Percentiles rank a stretch among this genome's conserved stretches.
Evolutionary conservation across 768 basidiomycete genomes (phyloP).

Genomic region (Russula vinacea): DNA sequence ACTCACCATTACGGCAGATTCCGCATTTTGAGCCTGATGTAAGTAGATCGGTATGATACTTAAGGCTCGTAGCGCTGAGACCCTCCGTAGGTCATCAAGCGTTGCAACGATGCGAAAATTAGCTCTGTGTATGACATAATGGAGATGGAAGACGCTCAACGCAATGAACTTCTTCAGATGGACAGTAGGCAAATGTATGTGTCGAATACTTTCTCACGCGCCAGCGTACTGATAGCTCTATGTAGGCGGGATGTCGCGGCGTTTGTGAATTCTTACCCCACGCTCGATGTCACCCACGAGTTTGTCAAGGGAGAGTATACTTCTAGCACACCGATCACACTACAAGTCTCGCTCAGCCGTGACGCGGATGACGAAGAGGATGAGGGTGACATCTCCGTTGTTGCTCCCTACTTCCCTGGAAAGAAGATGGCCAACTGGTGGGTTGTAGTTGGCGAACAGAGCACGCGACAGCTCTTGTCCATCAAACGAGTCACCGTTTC

Average conservation of each 20-base stretch:
- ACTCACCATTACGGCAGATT: conserved; percentile 92
- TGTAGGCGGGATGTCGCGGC: conserved; percentile 87
- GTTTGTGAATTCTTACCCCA: conserved; percentile 96
- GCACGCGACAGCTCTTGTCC: conserved; percentile 76
- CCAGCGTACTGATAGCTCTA: conserved; percentile 27
- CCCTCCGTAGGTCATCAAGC: conserved; percentile 59
- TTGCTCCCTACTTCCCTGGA: conserved; percentile 91
- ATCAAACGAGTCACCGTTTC: conserved; percentile 84
- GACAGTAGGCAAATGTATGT: conserved; percentile 80
- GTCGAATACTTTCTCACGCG: background rate
- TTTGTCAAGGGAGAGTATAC: conserved; percentile 86
- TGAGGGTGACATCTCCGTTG: conserved; percentile 71
- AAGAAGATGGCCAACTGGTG: conserved; percentile 97
- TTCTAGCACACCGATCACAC: conserved; percentile 75
- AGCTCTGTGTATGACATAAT: conserved; percentile 96
- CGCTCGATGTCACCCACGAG: conserved; percentile 85
- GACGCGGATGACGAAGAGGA: conserved; percentile 64
- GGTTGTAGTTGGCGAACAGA: conserved; percentile 88
- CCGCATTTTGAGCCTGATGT: conserved; percentile 95
- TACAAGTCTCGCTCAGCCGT: conserved; percentile 75
- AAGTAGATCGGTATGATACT: conserved; percentile 27
- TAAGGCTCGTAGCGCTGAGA: background rate
- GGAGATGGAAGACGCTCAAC: conserved; percentile 94
- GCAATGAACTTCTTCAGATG: conserved; percentile 82
- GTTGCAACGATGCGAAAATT: conserved; percentile 77